These are phyloP conservation scores for Saccharomycopsis amapae DNA, from an alignment of 805 yeast species.

Conservation along the genomic window DNA sequence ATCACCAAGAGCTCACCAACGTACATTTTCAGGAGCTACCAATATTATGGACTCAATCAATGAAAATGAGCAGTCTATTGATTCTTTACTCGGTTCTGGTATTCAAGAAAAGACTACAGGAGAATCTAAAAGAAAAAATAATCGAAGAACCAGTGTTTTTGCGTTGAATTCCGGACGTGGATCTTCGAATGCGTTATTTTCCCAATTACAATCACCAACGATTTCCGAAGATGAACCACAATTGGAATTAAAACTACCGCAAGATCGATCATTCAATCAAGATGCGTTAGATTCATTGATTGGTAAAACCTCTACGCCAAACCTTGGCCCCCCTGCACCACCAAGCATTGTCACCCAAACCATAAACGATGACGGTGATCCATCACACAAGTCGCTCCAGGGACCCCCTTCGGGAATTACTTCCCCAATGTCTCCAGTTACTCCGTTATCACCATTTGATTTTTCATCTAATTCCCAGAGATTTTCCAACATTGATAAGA, in stretches of 20 bases:
- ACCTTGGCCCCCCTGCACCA: background rate
- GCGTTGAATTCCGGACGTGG: background rate
- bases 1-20: background rate
- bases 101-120: background rate
- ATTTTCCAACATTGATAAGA: slow-evolving; percentile 6
- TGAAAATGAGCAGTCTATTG: background rate
- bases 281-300: slow-evolving; percentile 13
- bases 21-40: background rate
- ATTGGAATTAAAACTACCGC: background rate
- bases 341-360: background rate
- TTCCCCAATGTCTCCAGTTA: slow-evolving; percentile 20
- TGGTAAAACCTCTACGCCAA: slow-evolving; percentile 5
- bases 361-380: background rate
- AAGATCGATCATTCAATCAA: slow-evolving; percentile 13
- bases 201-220: background rate
- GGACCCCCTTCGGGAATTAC: background rate
- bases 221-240: background rate
- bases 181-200: background rate
- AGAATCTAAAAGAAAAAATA: background rate
- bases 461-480: background rate
- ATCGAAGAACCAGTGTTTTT: slow-evolving; percentile 4
- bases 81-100: background rate
- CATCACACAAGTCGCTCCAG: background rate
- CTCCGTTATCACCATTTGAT: slow-evolving; percentile 20
- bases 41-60: background rate